phyloP scores from a whole-genome alignment of 2,329 filamentous ascomycete species.

The Fusarium domesticum region DNA sequence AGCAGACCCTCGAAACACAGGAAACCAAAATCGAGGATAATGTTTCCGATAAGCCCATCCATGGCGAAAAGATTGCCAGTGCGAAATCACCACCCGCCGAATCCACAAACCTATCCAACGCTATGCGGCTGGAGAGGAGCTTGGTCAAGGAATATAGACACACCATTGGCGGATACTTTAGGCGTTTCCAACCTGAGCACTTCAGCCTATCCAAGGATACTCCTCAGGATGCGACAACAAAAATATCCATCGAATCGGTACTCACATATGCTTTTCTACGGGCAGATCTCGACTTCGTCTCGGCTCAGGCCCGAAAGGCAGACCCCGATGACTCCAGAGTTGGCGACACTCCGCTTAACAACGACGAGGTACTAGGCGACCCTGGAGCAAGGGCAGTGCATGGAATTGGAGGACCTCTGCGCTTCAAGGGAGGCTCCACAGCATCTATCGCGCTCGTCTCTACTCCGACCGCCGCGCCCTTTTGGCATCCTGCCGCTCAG shows the following conservation, averaged over 20 bases:
- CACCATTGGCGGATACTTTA: slow-evolving; percentile 90
- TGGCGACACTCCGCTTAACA: slow-evolving; percentile 76
- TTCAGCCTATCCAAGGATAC: slow-evolving; percentile 51
- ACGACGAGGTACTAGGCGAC: slow-evolving; percentile 74
- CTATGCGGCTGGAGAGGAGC: slow-evolving; percentile 64
- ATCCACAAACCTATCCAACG: slow-evolving; percentile 55
- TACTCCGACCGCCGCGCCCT: slow-evolving; percentile 85
- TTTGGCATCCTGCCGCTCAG: slow-evolving; percentile 88
- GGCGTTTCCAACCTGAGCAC: slow-evolving; percentile 78
- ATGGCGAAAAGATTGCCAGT: slow-evolving; percentile 38
- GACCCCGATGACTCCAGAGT: slow-evolving; percentile 67
- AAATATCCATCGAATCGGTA: slow-evolving; percentile 69
- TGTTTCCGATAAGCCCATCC: slow-evolving; percentile 36
- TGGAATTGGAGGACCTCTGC: slow-evolving; percentile 68
- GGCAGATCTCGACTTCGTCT: slow-evolving; percentile 90
- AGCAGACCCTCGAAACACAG: slow-evolving; percentile 37
- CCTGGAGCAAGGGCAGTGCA: slow-evolving; percentile 54
- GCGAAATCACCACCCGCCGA: slow-evolving; percentile 47
- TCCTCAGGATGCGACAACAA: slow-evolving; percentile 30
- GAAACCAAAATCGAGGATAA: slow-evolving; percentile 30
- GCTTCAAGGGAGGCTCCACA: slow-evolving; percentile 92
- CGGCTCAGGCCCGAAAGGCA: slow-evolving; percentile 81
- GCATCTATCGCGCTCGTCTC: slow-evolving; percentile 87
- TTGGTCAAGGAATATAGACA: slow-evolving; percentile 76
- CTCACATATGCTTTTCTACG: slow-evolving; percentile 91